Percentiles rank a stretch among this genome's conserved stretches.
Evolutionary conservation across 495 filamentous ascomycete genomes (phyloP).

Genomic region (Trypethelium eluteriae): DNA sequence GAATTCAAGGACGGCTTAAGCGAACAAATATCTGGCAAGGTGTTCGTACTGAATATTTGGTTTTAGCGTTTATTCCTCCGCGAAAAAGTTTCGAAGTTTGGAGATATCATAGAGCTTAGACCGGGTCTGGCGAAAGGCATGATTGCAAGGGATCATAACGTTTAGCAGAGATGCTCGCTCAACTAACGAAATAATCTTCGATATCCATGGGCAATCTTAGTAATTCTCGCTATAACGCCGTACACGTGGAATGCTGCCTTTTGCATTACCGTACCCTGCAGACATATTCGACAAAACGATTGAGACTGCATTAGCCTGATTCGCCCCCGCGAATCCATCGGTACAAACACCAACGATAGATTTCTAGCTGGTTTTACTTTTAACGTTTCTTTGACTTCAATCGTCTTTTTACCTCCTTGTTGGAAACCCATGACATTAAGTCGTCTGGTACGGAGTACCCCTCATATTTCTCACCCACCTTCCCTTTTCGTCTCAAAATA

Average conservation of each 20-base stretch:
- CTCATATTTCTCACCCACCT: not conserved
- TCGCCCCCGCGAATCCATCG: too few species aligned
- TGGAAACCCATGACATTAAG: not conserved
- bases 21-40: not conserved
- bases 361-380: too few species aligned
- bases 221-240: too few species aligned
- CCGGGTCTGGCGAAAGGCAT: not conserved
- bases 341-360: too few species aligned
- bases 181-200: too few species aligned
- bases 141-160: not conserved
- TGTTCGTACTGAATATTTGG: not conserved
- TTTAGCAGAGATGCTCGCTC: not conserved
- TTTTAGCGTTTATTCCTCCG: not conserved
- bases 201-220: too few species aligned
- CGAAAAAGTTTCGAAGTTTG: not conserved
- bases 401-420: too few species aligned
- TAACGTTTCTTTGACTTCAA: too few species aligned
- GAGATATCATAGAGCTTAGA: not conserved
- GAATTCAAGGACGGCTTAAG: conserved; percentile 61
- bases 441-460: not conserved
- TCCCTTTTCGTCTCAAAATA: not conserved
- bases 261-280: too few species aligned
- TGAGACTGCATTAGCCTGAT: too few species aligned
- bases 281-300: too few species aligned
- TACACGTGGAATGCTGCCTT: too few species aligned